Conservation (phyloP, 805 yeast genomes). For the Grigorovia humatica region DNA sequence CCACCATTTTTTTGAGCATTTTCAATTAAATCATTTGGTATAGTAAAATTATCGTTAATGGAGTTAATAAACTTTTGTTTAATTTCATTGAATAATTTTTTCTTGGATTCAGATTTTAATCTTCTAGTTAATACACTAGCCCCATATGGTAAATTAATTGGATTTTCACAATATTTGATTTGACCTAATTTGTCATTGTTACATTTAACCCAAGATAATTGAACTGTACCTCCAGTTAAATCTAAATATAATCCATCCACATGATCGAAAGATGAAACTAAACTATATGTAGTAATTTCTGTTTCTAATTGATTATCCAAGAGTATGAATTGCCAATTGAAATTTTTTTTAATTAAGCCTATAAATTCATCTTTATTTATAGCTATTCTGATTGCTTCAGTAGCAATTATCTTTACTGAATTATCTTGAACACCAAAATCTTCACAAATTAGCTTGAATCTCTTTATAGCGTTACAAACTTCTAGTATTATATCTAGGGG, state of each 20-base stretch:
- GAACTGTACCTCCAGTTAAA: conserved; percentile 63
- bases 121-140: conserved; percentile 57
- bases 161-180: conserved; percentile 42
- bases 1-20: conserved; percentile 50
- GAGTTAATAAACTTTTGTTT: conserved; percentile 35
- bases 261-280: conserved; percentile 59
- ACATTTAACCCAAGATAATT: conserved; percentile 58
- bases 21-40: conserved; percentile 42
- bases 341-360: conserved; percentile 42
- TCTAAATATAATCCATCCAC: conserved; percentile 63
- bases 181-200: conserved; percentile 34
- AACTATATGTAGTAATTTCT: conserved; percentile 58
- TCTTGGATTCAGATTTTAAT: conserved; percentile 40
- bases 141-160: conserved; percentile 63
- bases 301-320: conserved; percentile 58
- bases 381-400: conserved; percentile 67
- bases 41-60: conserved; percentile 40
- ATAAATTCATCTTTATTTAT: conserved; percentile 51
- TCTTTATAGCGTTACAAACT: conserved; percentile 50
- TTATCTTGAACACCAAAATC: conserved; percentile 60
- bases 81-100: conserved; percentile 43
- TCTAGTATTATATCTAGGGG: conserved; percentile 49
- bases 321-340: conserved; percentile 57
- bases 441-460: conserved; percentile 59
- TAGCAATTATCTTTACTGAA: conserved; percentile 58